phyloP scores from a whole-genome alignment of 179 eudicot species.

The Pouteria campechiana region DNA sequence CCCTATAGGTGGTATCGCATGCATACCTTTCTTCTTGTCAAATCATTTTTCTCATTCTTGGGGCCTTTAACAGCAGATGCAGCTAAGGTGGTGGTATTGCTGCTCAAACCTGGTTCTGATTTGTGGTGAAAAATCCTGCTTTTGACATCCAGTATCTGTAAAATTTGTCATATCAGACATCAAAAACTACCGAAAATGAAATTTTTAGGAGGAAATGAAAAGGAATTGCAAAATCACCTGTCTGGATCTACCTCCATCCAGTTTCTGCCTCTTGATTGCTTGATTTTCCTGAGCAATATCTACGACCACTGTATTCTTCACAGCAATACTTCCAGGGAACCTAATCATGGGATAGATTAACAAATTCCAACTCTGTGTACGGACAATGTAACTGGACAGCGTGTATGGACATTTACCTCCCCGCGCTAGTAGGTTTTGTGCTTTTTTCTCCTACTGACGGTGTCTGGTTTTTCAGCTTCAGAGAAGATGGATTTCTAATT shows the following conservation, averaged over 20 bases:
- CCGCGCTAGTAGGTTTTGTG: conserved; percentile 39
- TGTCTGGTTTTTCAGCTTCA: conserved; percentile 36
- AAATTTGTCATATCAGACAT: neutral
- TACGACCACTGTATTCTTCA: conserved; percentile 34
- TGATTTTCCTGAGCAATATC: conserved; percentile 80
- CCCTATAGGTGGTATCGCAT: too few species aligned
- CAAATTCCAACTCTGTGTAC: too few species aligned
- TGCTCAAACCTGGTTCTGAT: conserved; percentile 29
- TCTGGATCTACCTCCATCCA: conserved; percentile 69
- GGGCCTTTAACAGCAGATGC: conserved; percentile 27
- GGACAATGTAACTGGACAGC: neutral
- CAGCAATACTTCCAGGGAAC: too few species aligned
- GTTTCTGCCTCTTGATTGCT: conserved; percentile 82
- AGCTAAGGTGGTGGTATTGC: conserved; percentile 19
- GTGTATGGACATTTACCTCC: conserved; percentile 22
- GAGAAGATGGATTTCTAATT: conserved; percentile 51
- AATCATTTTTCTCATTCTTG: conserved; percentile 76
- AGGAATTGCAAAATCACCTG: conserved; percentile 37
- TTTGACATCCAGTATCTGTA: conserved; percentile 63
- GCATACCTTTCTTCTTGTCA: too few species aligned
- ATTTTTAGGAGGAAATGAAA: neutral
- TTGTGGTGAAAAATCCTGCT: conserved; percentile 65
- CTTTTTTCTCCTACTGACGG: conserved; percentile 41
- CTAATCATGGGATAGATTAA: too few species aligned
- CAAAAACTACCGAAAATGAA: neutral